These are phyloP conservation scores for Chrysopogon serrulatus DNA, from an alignment of 176 grass and related monocot species.

Conservation along the genomic window DNA sequence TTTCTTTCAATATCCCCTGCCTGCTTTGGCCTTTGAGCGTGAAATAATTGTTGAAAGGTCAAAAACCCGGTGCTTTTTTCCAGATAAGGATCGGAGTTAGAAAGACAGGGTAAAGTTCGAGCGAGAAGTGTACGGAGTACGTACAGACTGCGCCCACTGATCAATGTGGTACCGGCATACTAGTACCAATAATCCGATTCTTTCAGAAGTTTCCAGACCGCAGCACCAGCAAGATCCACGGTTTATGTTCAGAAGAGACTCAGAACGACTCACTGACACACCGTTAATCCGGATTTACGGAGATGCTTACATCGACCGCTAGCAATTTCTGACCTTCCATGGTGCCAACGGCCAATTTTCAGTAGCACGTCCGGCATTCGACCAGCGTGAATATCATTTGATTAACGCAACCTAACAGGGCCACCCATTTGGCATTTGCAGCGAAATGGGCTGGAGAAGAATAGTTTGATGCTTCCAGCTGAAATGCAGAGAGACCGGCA, in stretches of 20 bases:
- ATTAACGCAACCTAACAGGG: neutral
- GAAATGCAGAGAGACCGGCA: neutral
- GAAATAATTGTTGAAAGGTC: no score
- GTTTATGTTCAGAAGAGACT: neutral
- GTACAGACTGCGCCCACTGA: neutral
- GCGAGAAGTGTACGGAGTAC: neutral
- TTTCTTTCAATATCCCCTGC: no score
- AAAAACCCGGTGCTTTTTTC: neutral
- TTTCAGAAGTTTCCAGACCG: neutral
- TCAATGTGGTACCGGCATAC: no score
- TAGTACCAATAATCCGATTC: no score
- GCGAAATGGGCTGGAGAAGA: no score
- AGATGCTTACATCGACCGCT: neutral
- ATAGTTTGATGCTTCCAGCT: constrained; percentile 4
- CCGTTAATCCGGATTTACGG: no score
- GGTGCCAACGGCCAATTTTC: neutral
- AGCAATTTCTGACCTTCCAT: neutral
- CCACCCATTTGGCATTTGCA: neutral
- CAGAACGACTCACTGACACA: no score
- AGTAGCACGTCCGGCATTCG: neutral
- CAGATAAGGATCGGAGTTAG: neutral
- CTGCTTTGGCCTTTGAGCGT: no score
- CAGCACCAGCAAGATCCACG: no score
- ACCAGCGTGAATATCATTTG: neutral
- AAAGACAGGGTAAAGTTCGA: neutral